These are phyloP conservation scores for Apiospora aurea DNA, from an alignment of 2,329 filamentous ascomycete species.

Conservation along the genomic window DNA sequence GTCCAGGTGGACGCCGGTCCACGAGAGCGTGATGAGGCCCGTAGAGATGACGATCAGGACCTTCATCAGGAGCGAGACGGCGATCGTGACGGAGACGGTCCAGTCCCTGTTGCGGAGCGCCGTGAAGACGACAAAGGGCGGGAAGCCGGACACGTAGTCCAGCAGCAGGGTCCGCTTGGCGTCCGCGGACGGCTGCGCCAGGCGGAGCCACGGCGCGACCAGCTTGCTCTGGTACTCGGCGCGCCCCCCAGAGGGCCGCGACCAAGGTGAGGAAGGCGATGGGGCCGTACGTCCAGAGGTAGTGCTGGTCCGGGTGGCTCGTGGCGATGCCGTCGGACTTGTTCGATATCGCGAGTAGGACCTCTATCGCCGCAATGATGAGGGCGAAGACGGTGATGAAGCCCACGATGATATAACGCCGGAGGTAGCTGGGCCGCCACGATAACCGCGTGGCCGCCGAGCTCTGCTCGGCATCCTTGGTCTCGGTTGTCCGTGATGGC, in stretches of 20 bases:
- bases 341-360: constrained; percentile 23
- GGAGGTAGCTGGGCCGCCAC: constrained; percentile 30
- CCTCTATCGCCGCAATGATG: constrained; percentile 21
- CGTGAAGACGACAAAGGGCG: constrained; percentile 38
- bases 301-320: constrained; percentile 33
- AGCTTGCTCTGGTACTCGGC: constrained; percentile 49
- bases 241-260: constrained; percentile 44
- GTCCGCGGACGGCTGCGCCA: constrained; percentile 40
- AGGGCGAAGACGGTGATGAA: constrained; percentile 20
- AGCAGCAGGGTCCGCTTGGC: constrained; percentile 45
- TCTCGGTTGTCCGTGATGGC: not conserved
- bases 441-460: not conserved
- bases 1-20: not conserved
- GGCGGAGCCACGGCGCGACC: constrained; percentile 47
- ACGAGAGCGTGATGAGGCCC: constrained; percentile 39
- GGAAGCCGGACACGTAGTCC: constrained; percentile 44
- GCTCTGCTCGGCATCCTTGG: not conserved
- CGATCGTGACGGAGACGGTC: constrained; percentile 40
- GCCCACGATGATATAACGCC: constrained; percentile 11
- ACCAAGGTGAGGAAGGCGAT: constrained; percentile 43
- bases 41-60: constrained; percentile 45
- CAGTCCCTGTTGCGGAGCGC: constrained; percentile 45
- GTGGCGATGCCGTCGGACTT: constrained; percentile 24
- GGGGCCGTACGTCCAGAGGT: constrained; percentile 47
- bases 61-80: constrained; percentile 42